Base-by-base conservation (phyloP, 1,139 yeast species). In the Nakaseomyces uthaithaninus region DNA sequence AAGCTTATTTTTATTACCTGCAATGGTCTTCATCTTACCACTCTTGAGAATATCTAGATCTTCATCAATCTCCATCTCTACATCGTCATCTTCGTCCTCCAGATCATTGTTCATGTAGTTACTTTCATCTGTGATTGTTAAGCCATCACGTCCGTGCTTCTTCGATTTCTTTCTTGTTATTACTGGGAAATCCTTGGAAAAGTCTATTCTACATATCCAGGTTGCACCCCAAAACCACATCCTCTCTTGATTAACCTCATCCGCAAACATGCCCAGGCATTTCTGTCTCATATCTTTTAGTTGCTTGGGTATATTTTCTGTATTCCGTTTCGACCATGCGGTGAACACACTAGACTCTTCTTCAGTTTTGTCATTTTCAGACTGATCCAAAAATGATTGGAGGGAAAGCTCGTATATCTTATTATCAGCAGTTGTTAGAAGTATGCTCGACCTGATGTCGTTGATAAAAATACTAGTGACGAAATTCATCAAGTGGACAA, bases 141-240 rank as follows among this genome's bases (percentile, higher is more conserved):
- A 63, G 10, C 86, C 85, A 54, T 80, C 83, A 51, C 81, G 74
- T 44, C 64, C 67, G 65, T 84, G 76, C 63, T 80, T 80, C 57
- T 71, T 74, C 8, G 51, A 43, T 25, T 72, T 63, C 50, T 65
- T 64, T 38, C 62, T 59, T 42, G 63, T 54, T 26, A 57, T 62
- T 7, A 61, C 52, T 19, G 86, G 83, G 41, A 80, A 65, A 51
- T 80, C 77, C 42, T 70, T 60, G n/a, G 71, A 61, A 46, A 84
- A 65, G 58, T 89, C 91, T 40, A 91, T 72, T 57, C 73, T 83
- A 7, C 82, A 74, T 16, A 89, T 57, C 94, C 95, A 91, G 39
- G 75, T 74, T n/a, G 84, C 71, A 2, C 96, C 95, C 74, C 84
- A 87, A 16, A 87, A 62, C 96, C 96, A 89, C 20, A 82, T 66